Conservation (phyloP, 1,284 basidiomycete genomes). For the Trichosporon sp. region DNA sequence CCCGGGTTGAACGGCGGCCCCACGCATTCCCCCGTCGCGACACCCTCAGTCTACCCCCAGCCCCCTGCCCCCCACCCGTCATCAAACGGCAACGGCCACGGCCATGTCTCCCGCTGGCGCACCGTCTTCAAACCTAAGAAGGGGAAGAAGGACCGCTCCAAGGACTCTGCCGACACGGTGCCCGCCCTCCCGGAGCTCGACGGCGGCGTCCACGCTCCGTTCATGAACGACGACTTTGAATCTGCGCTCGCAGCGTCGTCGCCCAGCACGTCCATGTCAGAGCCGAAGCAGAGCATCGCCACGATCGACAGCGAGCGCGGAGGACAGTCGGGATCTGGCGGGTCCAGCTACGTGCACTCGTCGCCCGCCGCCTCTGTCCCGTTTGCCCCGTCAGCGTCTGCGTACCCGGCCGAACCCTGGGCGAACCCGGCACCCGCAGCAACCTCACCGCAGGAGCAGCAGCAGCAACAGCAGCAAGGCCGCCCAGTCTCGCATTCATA, state of each 20-base stretch:
- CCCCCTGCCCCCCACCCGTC: background rate
- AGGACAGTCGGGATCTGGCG: conserved; percentile 2
- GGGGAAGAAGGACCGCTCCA: conserved; percentile 4
- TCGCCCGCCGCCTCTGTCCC: background rate
- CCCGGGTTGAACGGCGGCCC: background rate
- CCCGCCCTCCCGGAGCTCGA: conserved; percentile 21
- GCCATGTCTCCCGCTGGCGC: conserved; percentile 11
- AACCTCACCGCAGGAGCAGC: background rate
- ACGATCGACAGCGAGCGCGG: conserved; percentile 6
- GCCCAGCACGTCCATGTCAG: conserved; percentile 7
- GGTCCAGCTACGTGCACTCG: conserved; percentile 10
- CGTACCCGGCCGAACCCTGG: conserved; percentile 19
- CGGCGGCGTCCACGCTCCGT: conserved; percentile 9
- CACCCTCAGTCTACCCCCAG: background rate
- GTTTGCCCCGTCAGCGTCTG: conserved; percentile 14
- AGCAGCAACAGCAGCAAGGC: conserved; percentile 1
- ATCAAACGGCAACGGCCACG: background rate
- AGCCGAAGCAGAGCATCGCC: conserved; percentile 5
- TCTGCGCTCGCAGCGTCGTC: conserved; percentile 6
- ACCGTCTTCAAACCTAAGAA: conserved; percentile 12
- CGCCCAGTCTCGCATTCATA: conserved; percentile 21
- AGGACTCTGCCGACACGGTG: background rate
- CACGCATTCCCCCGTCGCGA: background rate
- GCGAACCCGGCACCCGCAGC: background rate
- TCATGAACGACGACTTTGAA: conserved; percentile 17